Conservation (phyloP, 208 protist genomes). For the Wallacemonas sp. region DNA sequence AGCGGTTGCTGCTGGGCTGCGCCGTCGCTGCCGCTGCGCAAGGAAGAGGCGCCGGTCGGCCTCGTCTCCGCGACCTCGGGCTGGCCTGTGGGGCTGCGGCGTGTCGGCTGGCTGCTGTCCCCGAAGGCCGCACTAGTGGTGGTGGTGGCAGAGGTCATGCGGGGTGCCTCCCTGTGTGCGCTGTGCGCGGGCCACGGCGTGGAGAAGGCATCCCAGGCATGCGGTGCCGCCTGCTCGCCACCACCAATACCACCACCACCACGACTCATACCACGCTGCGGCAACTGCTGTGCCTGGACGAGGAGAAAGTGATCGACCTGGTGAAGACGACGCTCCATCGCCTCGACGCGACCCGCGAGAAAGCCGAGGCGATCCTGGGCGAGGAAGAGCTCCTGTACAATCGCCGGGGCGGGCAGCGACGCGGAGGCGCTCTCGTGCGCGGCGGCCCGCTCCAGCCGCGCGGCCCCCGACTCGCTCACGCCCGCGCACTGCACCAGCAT, state of each 20-base stretch:
- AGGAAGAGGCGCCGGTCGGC: no score
- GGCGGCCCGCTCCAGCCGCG: not conserved
- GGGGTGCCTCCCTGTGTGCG: not conserved
- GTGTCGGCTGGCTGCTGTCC: no score
- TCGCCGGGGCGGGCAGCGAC: not conserved
- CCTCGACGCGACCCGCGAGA: slow-evolving; percentile 33
- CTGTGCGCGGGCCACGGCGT: not conserved
- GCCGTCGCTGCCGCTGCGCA: no score
- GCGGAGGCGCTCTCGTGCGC: not conserved
- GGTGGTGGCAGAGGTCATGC: not conserved
- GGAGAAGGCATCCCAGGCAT: not conserved
- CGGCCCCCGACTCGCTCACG: not conserved
- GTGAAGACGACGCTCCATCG: slow-evolving; percentile 41
- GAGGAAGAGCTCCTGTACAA: slow-evolving; percentile 34
- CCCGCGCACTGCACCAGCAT: slow-evolving; percentile 58
- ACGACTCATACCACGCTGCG: no score
- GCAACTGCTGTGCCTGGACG: no score
- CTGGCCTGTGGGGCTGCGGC: no score
- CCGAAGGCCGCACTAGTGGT: not conserved
- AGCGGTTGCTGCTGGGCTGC: not conserved
- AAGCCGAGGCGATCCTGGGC: slow-evolving; percentile 42
- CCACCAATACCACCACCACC: no score
- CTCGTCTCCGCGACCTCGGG: no score
- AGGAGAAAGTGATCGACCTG: slow-evolving; percentile 30
- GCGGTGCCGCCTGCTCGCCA: not conserved